Evolutionary conservation across 805 yeast species (phyloP).

Genomic region (Saturnispora serradocipensis): DNA sequence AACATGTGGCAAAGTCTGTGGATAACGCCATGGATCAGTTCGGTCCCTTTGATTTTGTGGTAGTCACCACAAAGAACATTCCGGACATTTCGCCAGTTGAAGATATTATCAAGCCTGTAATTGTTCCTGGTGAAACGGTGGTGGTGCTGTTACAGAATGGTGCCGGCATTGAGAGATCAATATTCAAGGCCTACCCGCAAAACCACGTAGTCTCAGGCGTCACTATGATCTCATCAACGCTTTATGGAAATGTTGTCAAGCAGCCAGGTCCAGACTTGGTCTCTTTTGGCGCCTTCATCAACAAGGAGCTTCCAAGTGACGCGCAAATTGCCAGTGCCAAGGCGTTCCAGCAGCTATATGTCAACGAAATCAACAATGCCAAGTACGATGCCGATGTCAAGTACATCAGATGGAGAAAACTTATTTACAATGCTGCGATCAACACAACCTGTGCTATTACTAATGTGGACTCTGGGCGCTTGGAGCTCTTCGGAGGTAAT

Average conservation of each 20-base stretch:
- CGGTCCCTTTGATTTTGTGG: conserved; percentile 43
- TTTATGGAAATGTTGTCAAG: conserved; percentile 24
- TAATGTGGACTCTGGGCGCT: conserved; percentile 32
- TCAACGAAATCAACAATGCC: conserved; percentile 24
- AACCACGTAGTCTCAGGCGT: conserved; percentile 33
- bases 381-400: conserved; percentile 30
- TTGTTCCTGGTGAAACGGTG: conserved; percentile 22
- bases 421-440: conserved; percentile 39
- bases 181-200: conserved; percentile 27
- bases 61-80: conserved; percentile 54
- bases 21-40: conserved; percentile 36
- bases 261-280: conserved; percentile 30
- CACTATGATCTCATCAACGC: conserved; percentile 28
- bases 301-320: conserved; percentile 20
- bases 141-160: conserved; percentile 35
- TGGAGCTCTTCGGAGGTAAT: conserved; percentile 24
- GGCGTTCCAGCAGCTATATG: conserved; percentile 27
- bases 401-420: conserved; percentile 37
- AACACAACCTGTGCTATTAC: conserved; percentile 38
- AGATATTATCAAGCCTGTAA: conserved; percentile 20
- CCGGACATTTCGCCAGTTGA: conserved; percentile 53
- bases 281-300: conserved; percentile 30
- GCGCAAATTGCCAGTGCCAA: conserved; percentile 25
- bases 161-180: conserved; percentile 30
- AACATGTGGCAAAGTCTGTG: conserved; percentile 31